Evolutionary conservation across 805 yeast genomes (phyloP), one percentile per base, ranked within the genome.

Genomic region (Wickerhamiella spandovensis): DNA sequence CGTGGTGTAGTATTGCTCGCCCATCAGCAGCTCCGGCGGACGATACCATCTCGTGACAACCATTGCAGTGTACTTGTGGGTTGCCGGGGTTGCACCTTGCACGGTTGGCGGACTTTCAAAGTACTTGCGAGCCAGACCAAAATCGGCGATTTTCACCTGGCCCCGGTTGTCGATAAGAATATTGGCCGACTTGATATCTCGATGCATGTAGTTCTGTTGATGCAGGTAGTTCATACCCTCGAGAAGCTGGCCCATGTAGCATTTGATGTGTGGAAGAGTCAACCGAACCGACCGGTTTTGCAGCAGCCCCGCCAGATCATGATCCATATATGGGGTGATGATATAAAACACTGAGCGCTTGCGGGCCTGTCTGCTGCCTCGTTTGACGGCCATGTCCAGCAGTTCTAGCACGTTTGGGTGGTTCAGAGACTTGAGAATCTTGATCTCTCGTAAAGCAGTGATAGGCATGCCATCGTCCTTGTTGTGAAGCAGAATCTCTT

Each of bases 41-140:
- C 98, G 72, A 66, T 94, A 92, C 98, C 98, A 92, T 56, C 98
- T 69, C 0, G 98, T 92, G 38, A 92, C 97, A 2, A 92, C 98
- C 49, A 77, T 72, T n/a, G 76, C 73, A 0, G 85, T 79, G 56
- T 78, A 75, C 30, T 68, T 61, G 5, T 65, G 60, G 1, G 59
- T 54, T 3, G 70, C 71, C 7, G 64, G 66, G 0, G 70, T 68
- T 0, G 78, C 75, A 43, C 74, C 73, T 0, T 69, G 70, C 3
- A 67, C 54, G 13, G 69, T 70, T 1, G 94, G 94, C 0, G 72
- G 68, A 3, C 69, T 64, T 1, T 88, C 94, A 51, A 72, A 75
- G 63, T 79, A 84, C 18, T 72, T 64, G 54, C 97, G 72, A 1
- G 97, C 97, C 37, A 92, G 71, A 1, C 99, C 98, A 64, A 92